Conservation (phyloP, 495 filamentous ascomycete genomes). For the Tuber indicum region DNA sequence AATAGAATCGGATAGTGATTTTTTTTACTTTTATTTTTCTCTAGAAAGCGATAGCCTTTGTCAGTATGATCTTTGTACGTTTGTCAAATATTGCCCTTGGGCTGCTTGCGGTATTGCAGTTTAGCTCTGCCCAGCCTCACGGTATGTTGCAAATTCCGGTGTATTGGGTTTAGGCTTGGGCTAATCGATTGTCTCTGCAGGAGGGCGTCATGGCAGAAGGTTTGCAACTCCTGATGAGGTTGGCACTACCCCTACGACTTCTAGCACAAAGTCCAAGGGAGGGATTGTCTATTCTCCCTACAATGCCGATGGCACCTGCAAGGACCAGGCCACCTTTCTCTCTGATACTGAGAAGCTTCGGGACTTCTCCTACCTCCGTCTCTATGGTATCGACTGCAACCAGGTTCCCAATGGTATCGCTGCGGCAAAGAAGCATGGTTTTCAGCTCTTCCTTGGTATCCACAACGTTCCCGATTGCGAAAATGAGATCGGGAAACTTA, state of each 20-base stretch:
- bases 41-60: neutral
- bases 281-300: conserved; percentile 74
- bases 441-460: conserved; percentile 68
- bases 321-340: conserved; percentile 55
- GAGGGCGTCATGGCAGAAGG: conserved; percentile 20
- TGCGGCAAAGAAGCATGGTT: conserved; percentile 53
- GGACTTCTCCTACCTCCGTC: conserved; percentile 57
- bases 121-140: conserved; percentile 47
- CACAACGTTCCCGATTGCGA: conserved; percentile 57
- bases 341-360: conserved; percentile 54
- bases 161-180: conserved; percentile 6
- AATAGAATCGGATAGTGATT: neutral
- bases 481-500: conserved; percentile 51
- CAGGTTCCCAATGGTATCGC: conserved; percentile 56
- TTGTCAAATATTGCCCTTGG: conserved; percentile 19
- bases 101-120: conserved; percentile 33
- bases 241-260: conserved; percentile 11
- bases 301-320: conserved; percentile 60
- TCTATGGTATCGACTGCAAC: conserved; percentile 77
- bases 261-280: conserved; percentile 36
- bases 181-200: conserved; percentile 9
- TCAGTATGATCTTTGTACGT: conserved; percentile 21
- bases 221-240: conserved; percentile 40
- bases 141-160: conserved; percentile 37
- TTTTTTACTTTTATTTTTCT: neutral